Evolutionary conservation across 176 grass and related monocot genomes (phyloP), one percentile per base, ranked within the genome.

Genomic region (Canna indica): DNA sequence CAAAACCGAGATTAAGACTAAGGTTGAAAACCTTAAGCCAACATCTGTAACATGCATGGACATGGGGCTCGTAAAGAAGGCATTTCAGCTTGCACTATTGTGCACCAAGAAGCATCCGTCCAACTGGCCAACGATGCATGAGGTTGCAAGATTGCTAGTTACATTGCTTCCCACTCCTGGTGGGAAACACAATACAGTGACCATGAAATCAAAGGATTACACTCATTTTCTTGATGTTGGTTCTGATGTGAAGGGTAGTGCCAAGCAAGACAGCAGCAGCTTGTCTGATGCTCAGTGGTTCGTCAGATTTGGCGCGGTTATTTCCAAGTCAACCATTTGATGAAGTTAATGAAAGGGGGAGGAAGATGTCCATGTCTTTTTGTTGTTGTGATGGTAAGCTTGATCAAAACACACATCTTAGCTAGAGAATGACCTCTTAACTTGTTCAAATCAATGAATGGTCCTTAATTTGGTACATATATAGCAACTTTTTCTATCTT

Each of bases 281-380:
- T 91, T 83, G 64, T 90, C 89, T 13, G 89, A 99, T 57, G 82
- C 83, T 63, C 89, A 99, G 59, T 99, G 89, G 94, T 99, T 99
- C 58, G 82, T 87, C 45, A 68, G 82, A 77, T 99, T 99, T 59
- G 89, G 94, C 29, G 89, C 92, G 82, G 86, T 88, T 66, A 99
- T 99, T 57, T 93, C 89, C 22, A 93, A 93, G 89, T 86, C 81
- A 76, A 85, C 94, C 29, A 64, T 97, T 82, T 63, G 59, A 63
- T 63, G 14, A 1, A 7, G 18, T 56, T 56, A 26, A 16, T 56
- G 52, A 4, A 26, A 24, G 17, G 52, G 9, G 1, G 15, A 56
- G 9, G 24, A 20, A 56, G 22, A 16, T 26, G 17, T 16, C n/a
- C 52, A 20, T 56, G 52, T 56, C 22, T n/a, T 56, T 56, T 56